phyloP scores from a whole-genome alignment of 257 asterid species.

The Solanum pinnatisectum region DNA sequence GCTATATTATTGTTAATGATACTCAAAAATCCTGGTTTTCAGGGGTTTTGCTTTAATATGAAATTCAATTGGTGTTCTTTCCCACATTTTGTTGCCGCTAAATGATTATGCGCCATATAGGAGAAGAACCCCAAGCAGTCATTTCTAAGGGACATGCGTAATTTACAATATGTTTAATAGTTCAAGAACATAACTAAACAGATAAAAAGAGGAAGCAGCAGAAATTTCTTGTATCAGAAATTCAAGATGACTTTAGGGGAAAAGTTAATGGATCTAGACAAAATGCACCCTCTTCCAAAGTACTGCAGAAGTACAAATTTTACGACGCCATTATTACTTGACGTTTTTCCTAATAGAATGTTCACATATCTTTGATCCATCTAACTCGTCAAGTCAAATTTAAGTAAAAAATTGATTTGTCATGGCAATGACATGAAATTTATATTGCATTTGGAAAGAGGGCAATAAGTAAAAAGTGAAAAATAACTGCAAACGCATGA shows the following conservation, averaged over 20 bases:
- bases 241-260: neutral
- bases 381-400: neutral
- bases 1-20: neutral
- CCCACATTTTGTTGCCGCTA: too few species aligned
- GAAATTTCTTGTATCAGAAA: neutral
- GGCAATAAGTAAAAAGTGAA: neutral
- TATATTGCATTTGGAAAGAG: neutral
- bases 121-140: neutral
- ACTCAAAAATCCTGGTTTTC: constrained; percentile 13
- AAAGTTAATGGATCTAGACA: neutral
- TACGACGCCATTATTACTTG: neutral
- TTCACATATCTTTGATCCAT: neutral
- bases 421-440: neutral
- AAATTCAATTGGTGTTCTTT: neutral
- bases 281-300: neutral
- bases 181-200: neutral
- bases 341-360: neutral
- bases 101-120: neutral
- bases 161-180: neutral
- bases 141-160: neutral
- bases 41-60: constrained; percentile 16
- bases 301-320: neutral
- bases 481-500: neutral
- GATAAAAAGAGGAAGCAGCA: neutral
- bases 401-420: neutral